A percentile compares a stretch with the other conserved stretches of the same genome.
These are phyloP conservation scores for Phenoliferia sp. DNA, from an alignment of 1,284 basidiomycete species.

Conservation along the genomic window DNA sequence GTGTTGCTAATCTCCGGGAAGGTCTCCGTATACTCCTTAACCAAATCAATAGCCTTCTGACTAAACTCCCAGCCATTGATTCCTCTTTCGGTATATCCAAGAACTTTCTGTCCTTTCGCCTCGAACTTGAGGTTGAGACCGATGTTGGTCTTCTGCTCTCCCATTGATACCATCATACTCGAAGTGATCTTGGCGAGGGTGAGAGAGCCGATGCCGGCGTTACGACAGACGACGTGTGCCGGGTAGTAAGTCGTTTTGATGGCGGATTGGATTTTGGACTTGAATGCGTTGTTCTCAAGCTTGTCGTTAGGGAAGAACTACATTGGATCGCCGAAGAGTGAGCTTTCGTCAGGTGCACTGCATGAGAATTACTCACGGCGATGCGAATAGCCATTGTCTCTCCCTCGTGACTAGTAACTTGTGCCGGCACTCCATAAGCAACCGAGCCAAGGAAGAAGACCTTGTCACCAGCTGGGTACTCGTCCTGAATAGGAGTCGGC, in stretches of 20 bases:
- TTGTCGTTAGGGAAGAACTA: constrained; percentile 82
- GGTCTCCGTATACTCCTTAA: constrained; percentile 73
- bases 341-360: neutral
- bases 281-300: constrained; percentile 72
- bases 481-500: constrained; percentile 74
- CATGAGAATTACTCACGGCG: constrained; percentile 54
- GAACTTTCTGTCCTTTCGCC: constrained; percentile 89
- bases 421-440: constrained; percentile 90
- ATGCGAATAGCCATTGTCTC: constrained; percentile 68
- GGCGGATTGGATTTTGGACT: constrained; percentile 56
- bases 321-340: neutral
- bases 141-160: constrained; percentile 79
- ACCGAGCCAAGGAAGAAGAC: constrained; percentile 94
- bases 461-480: constrained; percentile 83
- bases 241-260: constrained; percentile 62
- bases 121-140: constrained; percentile 96
- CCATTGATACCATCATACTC: constrained; percentile 77
- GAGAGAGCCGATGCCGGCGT: constrained; percentile 64
- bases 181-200: constrained; percentile 86
- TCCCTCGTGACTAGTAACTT: constrained; percentile 67
- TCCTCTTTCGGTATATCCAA: constrained; percentile 85
- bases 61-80: constrained; percentile 90
- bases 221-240: constrained; percentile 66
- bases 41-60: constrained; percentile 72
- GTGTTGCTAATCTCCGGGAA: constrained; percentile 77